These are phyloP conservation scores for Cyberlindnera japonica DNA, from an alignment of 805 yeast genomes.

Conservation along the genomic window DNA sequence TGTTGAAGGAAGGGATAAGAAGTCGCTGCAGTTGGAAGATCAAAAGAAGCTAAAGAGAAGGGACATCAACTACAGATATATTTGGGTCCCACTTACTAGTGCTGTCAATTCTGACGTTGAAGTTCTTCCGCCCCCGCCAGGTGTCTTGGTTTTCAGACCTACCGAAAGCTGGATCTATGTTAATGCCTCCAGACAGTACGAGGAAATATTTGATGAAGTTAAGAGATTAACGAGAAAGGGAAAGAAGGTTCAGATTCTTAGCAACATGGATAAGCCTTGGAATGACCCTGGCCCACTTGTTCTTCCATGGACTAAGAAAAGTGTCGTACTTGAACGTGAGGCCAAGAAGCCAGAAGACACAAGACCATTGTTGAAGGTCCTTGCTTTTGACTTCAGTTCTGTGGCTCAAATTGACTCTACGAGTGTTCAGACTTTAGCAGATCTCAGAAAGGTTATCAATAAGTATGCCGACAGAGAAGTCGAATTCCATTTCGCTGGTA, in stretches of 20 bases:
- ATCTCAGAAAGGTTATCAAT: slow-evolving; percentile 67
- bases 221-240: slow-evolving; percentile 61
- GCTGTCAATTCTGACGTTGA: slow-evolving; percentile 52
- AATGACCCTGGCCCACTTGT: slow-evolving; percentile 74
- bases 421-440: slow-evolving; percentile 73
- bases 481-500: slow-evolving; percentile 86
- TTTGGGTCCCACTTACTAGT: slow-evolving; percentile 65
- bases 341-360: slow-evolving; percentile 34
- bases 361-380: slow-evolving; percentile 64
- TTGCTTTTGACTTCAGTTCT: slow-evolving; percentile 79
- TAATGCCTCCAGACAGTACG: slow-evolving; percentile 72
- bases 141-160: slow-evolving; percentile 82
- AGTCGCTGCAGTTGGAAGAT: slow-evolving; percentile 15
- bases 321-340: slow-evolving; percentile 18
- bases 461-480: slow-evolving; percentile 77
- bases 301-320: slow-evolving; percentile 25
- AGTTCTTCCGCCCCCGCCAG: slow-evolving; percentile 81
- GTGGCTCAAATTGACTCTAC: slow-evolving; percentile 78
- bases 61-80: slow-evolving; percentile 44
- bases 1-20: slow-evolving; percentile 1
- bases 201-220: slow-evolving; percentile 63
- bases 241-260: slow-evolving; percentile 32
- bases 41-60: slow-evolving; percentile 7
- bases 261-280: slow-evolving; percentile 70
- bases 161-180: slow-evolving; percentile 80